Conservation (phyloP, 1,284 basidiomycete genomes). For the Apiotrichum gracile region DNA sequence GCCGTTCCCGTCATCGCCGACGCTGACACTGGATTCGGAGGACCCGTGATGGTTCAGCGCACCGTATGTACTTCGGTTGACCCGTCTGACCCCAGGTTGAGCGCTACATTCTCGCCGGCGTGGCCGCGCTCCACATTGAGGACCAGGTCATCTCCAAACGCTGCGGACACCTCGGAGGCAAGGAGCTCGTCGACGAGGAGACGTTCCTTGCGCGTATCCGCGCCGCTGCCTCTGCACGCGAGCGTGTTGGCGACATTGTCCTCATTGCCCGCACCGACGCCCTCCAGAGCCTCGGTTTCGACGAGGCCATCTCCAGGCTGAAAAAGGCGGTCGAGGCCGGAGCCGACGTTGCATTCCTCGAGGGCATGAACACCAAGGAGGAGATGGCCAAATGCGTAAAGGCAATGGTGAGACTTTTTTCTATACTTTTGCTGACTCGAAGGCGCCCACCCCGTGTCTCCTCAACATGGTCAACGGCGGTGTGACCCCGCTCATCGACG, state of each 20-base stretch:
- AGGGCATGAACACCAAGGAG: conserved; percentile 66
- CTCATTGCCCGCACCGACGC: conserved; percentile 79
- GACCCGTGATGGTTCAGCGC: conserved; percentile 58
- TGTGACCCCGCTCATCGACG: conserved; percentile 65
- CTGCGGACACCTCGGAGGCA: conserved; percentile 72
- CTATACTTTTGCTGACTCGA: conserved; percentile 11
- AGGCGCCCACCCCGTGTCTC: conserved; percentile 49
- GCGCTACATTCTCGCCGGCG: conserved; percentile 63
- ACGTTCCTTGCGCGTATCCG: conserved; percentile 56
- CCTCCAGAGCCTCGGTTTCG: conserved; percentile 54
- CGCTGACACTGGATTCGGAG: conserved; percentile 76
- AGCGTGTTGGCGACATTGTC: conserved; percentile 64
- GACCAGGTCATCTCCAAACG: conserved; percentile 78
- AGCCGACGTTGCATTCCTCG: conserved; percentile 78
- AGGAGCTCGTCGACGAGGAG: conserved; percentile 56
- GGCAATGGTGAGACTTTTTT: conserved; percentile 54
- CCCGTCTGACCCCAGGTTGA: conserved; percentile 50
- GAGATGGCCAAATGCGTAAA: conserved; percentile 60
- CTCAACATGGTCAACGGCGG: conserved; percentile 72
- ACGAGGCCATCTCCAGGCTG: conserved; percentile 59
- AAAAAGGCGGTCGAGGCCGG: conserved; percentile 49
- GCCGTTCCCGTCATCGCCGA: conserved; percentile 60
- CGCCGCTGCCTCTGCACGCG: conserved; percentile 66
- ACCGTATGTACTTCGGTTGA: background rate
- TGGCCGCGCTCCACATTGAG: conserved; percentile 72